These are phyloP conservation scores for Marasmius fiardii DNA, from an alignment of 1,284 basidiomycete species.

Conservation along the genomic window DNA sequence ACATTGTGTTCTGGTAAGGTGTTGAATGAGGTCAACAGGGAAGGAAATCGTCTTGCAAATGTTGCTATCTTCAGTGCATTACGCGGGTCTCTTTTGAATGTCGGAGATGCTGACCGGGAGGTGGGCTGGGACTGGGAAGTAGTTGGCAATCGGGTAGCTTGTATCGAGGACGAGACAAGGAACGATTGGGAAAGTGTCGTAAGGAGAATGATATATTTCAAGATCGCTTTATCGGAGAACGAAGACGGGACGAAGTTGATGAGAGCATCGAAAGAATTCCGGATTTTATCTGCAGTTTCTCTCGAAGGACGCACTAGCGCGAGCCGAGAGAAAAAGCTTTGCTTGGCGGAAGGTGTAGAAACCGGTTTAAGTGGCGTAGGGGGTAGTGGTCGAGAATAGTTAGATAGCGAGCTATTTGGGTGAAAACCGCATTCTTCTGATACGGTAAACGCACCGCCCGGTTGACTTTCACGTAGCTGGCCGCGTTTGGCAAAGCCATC, in stretches of 20 bases:
- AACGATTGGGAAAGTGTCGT: slow-evolving; percentile 6
- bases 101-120: not conserved
- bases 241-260: slow-evolving; percentile 8
- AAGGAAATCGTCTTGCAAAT: not conserved
- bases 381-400: not conserved
- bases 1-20: not conserved
- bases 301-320: too few relatives aligned
- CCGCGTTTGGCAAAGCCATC: not conserved
- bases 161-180: not conserved
- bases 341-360: not conserved
- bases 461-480: slow-evolving; percentile 1
- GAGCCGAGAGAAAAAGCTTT: not conserved
- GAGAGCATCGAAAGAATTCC: slow-evolving; percentile 5
- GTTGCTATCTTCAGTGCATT: not conserved
- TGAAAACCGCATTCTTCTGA: not conserved
- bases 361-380: not conserved
- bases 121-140: not conserved
- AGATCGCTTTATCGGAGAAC: slow-evolving; percentile 5
- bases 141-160: not conserved
- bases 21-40: not conserved
- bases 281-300: too few relatives aligned
- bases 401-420: not conserved
- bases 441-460: slow-evolving; percentile 8
- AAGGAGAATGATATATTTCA: slow-evolving; percentile 2
- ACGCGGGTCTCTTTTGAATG: not conserved